phyloP scores from a whole-genome alignment of 345 rosid genomes.

The Syzygium jambos region DNA sequence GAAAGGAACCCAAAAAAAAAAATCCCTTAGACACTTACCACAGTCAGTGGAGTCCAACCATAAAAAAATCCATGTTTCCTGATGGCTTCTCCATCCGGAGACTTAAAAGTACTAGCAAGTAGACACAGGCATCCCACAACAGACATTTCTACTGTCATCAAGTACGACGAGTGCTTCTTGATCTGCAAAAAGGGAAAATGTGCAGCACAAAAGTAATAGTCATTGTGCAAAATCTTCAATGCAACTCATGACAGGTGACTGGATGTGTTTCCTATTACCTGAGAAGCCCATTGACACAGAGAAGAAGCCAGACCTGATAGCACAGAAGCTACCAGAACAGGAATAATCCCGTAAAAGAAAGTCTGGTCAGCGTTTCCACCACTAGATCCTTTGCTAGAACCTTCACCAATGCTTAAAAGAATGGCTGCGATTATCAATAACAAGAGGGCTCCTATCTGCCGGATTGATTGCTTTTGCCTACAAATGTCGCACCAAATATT shows the following conservation, averaged over 20 bases:
- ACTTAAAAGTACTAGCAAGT: slow-evolving; percentile 64
- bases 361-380: slow-evolving; percentile 47
- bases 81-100: slow-evolving; percentile 98
- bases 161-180: slow-evolving; percentile 86
- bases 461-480: slow-evolving; percentile 91
- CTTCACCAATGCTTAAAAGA: slow-evolving; percentile 93
- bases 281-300: slow-evolving; percentile 96
- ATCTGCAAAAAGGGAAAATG: slow-evolving; percentile 38
- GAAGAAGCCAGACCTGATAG: slow-evolving; percentile 97
- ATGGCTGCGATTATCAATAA: slow-evolving; percentile 84
- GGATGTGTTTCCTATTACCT: slow-evolving; percentile 30
- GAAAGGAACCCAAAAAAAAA: not conserved
- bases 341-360: slow-evolving; percentile 82
- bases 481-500: not conserved
- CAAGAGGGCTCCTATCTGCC: slow-evolving; percentile 84
- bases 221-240: not conserved
- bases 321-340: slow-evolving; percentile 88
- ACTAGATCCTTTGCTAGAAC: slow-evolving; percentile 62
- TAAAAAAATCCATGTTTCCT: slow-evolving; percentile 70
- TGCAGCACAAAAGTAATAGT: not conserved
- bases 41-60: slow-evolving; percentile 89
- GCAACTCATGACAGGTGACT: not conserved
- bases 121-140: slow-evolving; percentile 89
- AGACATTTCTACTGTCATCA: slow-evolving; percentile 79
- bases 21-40: slow-evolving; percentile 34